These are phyloP conservation scores for Chalaropsis thielavioides DNA, from an alignment of 2,329 filamentous ascomycete species.

Conservation along the genomic window DNA sequence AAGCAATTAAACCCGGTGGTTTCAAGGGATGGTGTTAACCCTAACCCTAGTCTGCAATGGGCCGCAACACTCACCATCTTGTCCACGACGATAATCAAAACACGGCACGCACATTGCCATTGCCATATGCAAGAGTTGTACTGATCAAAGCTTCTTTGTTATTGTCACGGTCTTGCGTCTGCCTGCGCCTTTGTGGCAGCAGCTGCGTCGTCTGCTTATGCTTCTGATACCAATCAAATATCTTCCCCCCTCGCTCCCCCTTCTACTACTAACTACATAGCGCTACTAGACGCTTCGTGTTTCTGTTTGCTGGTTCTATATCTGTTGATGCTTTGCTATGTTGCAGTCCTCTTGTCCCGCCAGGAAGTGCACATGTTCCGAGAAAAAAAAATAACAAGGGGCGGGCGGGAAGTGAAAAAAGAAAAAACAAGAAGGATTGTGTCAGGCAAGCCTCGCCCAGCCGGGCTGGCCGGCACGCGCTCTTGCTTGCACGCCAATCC, in stretches of 20 bases:
- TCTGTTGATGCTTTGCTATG: slow-evolving; percentile 5
- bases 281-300: slow-evolving; percentile 24
- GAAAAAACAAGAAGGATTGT: background rate
- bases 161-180: background rate
- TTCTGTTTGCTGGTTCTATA: background rate
- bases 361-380: background rate
- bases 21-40: background rate
- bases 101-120: too few relatives aligned
- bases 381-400: background rate
- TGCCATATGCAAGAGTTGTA: background rate
- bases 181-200: background rate
- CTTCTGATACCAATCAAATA: background rate
- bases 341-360: background rate
- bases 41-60: background rate
- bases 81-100: too few relatives aligned
- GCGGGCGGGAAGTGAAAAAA: background rate
- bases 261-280: background rate
- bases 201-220: slow-evolving; percentile 1
- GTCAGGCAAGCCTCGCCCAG: background rate
- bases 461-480: background rate
- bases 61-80: too few relatives aligned
- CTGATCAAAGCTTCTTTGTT: background rate
- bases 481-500: background rate
- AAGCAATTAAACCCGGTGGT: background rate
- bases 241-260: background rate